These are phyloP conservation scores for Podospora australis DNA, from an alignment of 495 filamentous ascomycete genomes.

Conservation along the genomic window DNA sequence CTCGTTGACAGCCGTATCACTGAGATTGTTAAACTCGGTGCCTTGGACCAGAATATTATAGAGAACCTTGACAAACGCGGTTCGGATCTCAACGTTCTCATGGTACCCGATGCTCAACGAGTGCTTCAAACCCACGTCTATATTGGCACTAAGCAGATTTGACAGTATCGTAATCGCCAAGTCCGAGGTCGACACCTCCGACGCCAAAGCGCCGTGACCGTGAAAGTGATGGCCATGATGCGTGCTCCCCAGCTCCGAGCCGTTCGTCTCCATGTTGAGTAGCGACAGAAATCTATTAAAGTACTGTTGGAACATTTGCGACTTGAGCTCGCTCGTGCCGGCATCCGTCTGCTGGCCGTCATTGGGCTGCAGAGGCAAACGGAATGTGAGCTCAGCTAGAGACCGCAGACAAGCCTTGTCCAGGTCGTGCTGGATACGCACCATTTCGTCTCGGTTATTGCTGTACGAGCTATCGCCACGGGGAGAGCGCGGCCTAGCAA, in stretches of 20 bases:
- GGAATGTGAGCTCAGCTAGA: conserved; percentile 56
- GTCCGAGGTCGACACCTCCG: conserved; percentile 46
- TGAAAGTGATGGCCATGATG: conserved; percentile 21
- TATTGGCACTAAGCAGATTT: conserved; percentile 60
- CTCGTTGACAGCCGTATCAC: conserved; percentile 56
- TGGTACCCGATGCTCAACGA: conserved; percentile 60
- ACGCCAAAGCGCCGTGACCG: conserved; percentile 28
- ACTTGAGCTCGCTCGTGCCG: conserved; percentile 55
- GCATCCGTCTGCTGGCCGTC: conserved; percentile 56
- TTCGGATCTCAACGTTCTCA: conserved; percentile 58
- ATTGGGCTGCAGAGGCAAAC: conserved; percentile 56
- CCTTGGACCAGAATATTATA: conserved; percentile 62
- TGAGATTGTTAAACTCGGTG: conserved; percentile 59
- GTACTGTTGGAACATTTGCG: conserved; percentile 61
- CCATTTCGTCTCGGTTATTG: conserved; percentile 43
- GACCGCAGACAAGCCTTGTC: conserved; percentile 56
- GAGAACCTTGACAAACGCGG: conserved; percentile 60
- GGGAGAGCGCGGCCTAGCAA: conserved; percentile 48
- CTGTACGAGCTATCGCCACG: conserved; percentile 10
- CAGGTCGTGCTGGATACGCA: conserved; percentile 52
- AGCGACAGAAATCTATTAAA: conserved; percentile 58
- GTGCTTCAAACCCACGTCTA: conserved; percentile 61
- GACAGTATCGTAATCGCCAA: conserved; percentile 58
- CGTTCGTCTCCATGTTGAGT: conserved; percentile 45
- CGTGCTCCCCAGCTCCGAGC: conserved; percentile 25